Evolutionary conservation across 2,329 filamentous ascomycete species (phyloP).

Genomic region (Metarhizium robertsii): DNA sequence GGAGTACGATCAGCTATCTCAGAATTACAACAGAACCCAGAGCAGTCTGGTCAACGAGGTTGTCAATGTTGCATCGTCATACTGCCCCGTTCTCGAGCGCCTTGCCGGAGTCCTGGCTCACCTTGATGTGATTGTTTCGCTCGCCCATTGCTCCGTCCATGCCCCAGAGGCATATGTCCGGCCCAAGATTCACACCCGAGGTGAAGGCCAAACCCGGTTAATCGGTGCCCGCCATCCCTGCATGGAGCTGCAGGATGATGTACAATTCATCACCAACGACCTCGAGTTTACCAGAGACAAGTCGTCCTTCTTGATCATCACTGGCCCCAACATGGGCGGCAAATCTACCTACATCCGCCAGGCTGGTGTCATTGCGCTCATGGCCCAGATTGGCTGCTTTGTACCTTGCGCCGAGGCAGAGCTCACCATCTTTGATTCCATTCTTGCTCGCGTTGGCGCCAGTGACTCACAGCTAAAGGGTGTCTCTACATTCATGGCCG

Average conservation of each 20-base stretch:
- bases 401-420: slow-evolving; percentile 88
- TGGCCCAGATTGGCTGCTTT: slow-evolving; percentile 96
- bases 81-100: slow-evolving; percentile 84
- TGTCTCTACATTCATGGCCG: slow-evolving; percentile 98
- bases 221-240: slow-evolving; percentile 92
- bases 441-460: slow-evolving; percentile 89
- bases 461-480: slow-evolving; percentile 96
- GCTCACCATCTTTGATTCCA: slow-evolving; percentile 91
- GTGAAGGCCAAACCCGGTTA: slow-evolving; percentile 80
- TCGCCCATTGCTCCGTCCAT: slow-evolving; percentile 88
- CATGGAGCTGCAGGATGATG: slow-evolving; percentile 97
- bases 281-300: slow-evolving; percentile 68
- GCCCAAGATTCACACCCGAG: slow-evolving; percentile 81
- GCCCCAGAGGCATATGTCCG: slow-evolving; percentile 87
- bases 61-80: slow-evolving; percentile 85
- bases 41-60: slow-evolving; percentile 86
- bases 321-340: slow-evolving; percentile 97
- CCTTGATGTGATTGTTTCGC: slow-evolving; percentile 87
- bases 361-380: slow-evolving; percentile 90
- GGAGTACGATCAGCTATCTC: slow-evolving; percentile 87
- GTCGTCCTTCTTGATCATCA: slow-evolving; percentile 92
- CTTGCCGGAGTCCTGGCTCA: slow-evolving; percentile 79
- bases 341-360: slow-evolving; percentile 98
- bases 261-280: slow-evolving; percentile 98
- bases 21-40: slow-evolving; percentile 93